phyloP scores from a whole-genome alignment of 306 rosid genomes.

The Acacia confusa region DNA sequence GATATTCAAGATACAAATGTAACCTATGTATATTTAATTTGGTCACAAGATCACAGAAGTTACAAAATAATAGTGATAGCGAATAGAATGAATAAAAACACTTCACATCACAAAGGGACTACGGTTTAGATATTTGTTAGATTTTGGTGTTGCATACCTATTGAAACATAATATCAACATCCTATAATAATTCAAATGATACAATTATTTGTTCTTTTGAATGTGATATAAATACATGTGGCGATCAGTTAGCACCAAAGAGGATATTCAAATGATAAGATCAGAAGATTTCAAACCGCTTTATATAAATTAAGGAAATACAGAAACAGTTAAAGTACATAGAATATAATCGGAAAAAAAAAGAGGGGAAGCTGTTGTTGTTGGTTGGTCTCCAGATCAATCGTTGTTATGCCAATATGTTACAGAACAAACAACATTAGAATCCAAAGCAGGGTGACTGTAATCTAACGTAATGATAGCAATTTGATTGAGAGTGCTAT shows the following conservation, averaged over 20 bases:
- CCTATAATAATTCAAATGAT: background rate
- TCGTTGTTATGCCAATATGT: constrained; percentile 10
- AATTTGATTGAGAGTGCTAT: constrained; percentile 20
- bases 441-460: constrained; percentile 9
- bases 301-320: background rate
- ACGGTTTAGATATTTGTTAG: background rate
- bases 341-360: background rate
- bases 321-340: background rate
- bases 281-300: background rate
- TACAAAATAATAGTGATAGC: background rate
- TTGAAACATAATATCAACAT: background rate
- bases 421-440: constrained; percentile 16
- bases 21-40: background rate
- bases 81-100: background rate
- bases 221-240: background rate
- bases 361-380: constrained; percentile 13
- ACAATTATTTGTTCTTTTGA: background rate
- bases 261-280: background rate
- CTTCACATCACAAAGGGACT: background rate
- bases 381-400: constrained; percentile 9
- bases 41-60: background rate
- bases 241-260: background rate
- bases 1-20: background rate
- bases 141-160: background rate
- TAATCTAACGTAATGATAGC: constrained; percentile 12